Conservation (phyloP, 31 red algal genomes). For the Odonthalia washingtoniensis region DNA sequence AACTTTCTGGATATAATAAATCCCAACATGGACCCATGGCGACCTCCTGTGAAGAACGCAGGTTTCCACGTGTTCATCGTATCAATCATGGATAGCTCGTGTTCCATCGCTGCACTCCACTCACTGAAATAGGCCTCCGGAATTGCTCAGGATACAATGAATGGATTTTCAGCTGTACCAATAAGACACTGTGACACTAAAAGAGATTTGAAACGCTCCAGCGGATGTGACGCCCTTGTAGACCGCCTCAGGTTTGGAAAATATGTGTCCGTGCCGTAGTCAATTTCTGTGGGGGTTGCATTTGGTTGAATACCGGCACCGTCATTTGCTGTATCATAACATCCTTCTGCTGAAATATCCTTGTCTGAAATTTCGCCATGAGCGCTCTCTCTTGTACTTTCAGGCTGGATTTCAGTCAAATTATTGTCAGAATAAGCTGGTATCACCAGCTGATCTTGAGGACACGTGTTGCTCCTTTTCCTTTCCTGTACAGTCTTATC, state of each 20-base stretch:
- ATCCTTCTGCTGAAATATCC: background rate
- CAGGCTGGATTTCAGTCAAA: background rate
- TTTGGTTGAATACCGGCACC: background rate
- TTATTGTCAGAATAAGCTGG: background rate
- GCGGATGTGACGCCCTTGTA: background rate
- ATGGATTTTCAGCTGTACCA: background rate
- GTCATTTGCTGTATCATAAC: background rate
- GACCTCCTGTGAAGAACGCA: background rate
- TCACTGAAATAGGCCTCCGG: background rate
- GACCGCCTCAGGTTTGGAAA: constrained; percentile 18
- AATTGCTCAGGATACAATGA: background rate
- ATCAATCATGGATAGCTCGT: background rate
- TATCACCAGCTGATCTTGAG: no score
- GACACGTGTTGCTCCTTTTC: no score
- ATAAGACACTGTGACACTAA: constrained; percentile 10
- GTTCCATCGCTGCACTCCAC: background rate
- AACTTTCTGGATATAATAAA: no score
- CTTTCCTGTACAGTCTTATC: constrained; percentile 26
- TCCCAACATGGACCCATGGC: no score
- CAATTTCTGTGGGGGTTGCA: background rate
- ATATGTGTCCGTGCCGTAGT: background rate
- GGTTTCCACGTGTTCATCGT: constrained; percentile 11
- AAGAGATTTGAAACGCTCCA: background rate
- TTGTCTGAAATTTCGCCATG: background rate
- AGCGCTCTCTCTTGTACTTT: background rate